phyloP scores from a whole-genome alignment of 2,329 filamentous ascomycete genomes.

The Neofusicoccum cordaticola region DNA sequence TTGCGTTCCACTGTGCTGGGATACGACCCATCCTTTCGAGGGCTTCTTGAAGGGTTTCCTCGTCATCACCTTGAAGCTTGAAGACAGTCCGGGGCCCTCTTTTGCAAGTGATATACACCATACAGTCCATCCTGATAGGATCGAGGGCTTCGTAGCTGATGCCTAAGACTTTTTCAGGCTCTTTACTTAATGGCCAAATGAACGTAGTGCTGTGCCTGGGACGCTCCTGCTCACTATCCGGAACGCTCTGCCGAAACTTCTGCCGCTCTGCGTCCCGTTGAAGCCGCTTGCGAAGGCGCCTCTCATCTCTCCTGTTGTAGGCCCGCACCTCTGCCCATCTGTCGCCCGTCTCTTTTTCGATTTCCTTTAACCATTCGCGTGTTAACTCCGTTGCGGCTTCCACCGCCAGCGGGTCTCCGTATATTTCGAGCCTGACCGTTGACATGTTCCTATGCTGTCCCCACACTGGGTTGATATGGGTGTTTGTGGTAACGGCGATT shows the following conservation, averaged over 20 bases:
- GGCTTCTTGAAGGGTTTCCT: conserved; percentile 23
- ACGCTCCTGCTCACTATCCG: background rate
- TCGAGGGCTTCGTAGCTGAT: conserved; percentile 29
- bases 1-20: conserved; percentile 24
- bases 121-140: conserved; percentile 25
- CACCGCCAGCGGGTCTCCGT: background rate
- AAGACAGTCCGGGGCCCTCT: conserved; percentile 19
- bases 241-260: conserved; percentile 19
- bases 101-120: conserved; percentile 28
- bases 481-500: background rate
- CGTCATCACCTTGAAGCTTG: conserved; percentile 25
- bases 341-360: background rate
- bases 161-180: conserved; percentile 25
- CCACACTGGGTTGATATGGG: background rate
- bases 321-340: conserved; percentile 1
- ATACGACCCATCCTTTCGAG: conserved; percentile 24
- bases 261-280: background rate
- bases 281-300: background rate
- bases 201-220: background rate
- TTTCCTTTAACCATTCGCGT: background rate
- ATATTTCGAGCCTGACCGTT: background rate
- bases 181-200: background rate
- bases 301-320: background rate
- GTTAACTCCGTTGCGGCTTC: background rate
- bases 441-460: background rate